Conservation (phyloP, 495 filamentous ascomycete species). For the Aspergillus ostianus region DNA sequence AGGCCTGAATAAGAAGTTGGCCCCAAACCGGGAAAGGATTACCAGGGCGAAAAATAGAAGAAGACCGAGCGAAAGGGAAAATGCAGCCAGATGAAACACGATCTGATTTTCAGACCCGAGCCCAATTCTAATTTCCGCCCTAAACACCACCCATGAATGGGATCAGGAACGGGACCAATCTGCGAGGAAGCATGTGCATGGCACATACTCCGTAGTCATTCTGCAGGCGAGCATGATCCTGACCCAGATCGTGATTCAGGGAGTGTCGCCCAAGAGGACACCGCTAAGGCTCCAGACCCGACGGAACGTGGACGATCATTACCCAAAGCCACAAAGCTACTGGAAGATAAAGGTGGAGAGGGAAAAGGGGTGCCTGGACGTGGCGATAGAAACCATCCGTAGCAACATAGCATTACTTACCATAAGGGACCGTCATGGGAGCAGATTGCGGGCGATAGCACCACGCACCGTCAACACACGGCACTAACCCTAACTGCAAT, state of each 20-base stretch:
- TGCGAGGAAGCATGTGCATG: not conserved
- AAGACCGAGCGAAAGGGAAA: not conserved
- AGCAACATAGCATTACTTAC: not conserved
- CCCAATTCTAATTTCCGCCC: not conserved
- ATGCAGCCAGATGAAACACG: not conserved
- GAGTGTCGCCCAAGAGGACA: not conserved
- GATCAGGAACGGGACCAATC: not conserved
- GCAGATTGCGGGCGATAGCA: not conserved
- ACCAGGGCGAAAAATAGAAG: conserved; percentile 9
- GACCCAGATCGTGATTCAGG: too few relatives aligned
- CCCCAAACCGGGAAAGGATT: conserved; percentile 19
- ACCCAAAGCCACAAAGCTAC: not conserved
- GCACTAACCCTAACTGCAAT: not conserved
- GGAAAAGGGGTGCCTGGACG: not conserved
- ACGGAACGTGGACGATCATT: not conserved
- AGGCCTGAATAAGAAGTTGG: not conserved
- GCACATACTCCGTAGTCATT: not conserved
- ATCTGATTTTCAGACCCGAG: not conserved
- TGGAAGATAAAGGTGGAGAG: not conserved
- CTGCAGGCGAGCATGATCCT: too few relatives aligned
- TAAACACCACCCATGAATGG: not conserved
- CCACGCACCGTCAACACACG: not conserved
- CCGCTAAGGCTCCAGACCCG: not conserved
- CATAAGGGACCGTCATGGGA: not conserved
- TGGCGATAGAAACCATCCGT: not conserved